Conservation (phyloP, 805 yeast species). For the Yarrowia keelungensis region DNA sequence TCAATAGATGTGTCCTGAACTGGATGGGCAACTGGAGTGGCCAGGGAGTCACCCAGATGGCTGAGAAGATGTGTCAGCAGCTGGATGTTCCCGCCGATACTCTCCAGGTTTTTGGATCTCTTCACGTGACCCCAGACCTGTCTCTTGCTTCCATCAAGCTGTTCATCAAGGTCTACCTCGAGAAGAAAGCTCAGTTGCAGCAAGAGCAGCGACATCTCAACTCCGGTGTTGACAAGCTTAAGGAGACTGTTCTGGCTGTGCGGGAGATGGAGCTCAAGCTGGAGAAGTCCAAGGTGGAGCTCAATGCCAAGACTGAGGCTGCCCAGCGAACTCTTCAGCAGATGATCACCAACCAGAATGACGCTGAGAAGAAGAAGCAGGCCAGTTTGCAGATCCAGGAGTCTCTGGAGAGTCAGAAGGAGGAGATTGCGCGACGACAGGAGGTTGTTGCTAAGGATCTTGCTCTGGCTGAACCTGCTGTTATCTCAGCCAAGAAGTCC, state of each 20-base stretch:
- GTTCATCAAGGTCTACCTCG: conserved; percentile 55
- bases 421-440: conserved; percentile 62
- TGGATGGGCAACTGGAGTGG: conserved; percentile 89
- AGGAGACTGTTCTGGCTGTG: conserved; percentile 79
- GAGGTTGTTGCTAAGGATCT: conserved; percentile 65
- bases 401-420: conserved; percentile 71
- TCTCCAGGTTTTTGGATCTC: conserved; percentile 55
- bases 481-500: conserved; percentile 81
- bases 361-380: conserved; percentile 88
- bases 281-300: conserved; percentile 58
- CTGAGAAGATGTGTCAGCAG: conserved; percentile 52
- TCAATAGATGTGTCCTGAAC: conserved; percentile 85
- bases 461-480: conserved; percentile 82
- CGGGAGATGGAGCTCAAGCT: conserved; percentile 63
- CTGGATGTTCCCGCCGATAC: conserved; percentile 60
- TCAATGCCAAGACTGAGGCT: conserved; percentile 65
- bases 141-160: conserved; percentile 43
- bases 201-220: conserved; percentile 74
- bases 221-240: conserved; percentile 74
- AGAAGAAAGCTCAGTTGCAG: conserved; percentile 60
- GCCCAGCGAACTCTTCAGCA: conserved; percentile 74
- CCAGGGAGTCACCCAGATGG: conserved; percentile 59
- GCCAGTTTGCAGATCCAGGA: conserved; percentile 79
- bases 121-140: conserved; percentile 52
- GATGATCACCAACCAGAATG: conserved; percentile 86